Conservation (phyloP, 2,329 filamentous ascomycete species). For the Fusarium papillatum region DNA sequence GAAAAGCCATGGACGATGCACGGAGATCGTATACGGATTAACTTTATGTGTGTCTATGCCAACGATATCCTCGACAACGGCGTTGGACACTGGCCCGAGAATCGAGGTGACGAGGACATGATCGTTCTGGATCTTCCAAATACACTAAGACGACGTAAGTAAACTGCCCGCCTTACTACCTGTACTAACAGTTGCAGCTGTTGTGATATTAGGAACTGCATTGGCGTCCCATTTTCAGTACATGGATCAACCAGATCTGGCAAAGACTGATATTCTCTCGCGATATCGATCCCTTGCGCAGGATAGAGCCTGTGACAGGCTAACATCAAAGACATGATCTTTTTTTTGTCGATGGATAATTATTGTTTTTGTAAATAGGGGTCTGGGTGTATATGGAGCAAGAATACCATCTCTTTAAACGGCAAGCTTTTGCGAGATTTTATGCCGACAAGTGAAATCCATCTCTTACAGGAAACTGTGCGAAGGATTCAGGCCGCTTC, state of each 20-base stretch:
- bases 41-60: conserved; percentile 35
- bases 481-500: background rate
- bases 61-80: conserved; percentile 30
- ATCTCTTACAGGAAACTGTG: background rate
- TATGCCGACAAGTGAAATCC: background rate
- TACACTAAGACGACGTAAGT: conserved; percentile 31
- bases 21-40: conserved; percentile 32
- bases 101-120: conserved; percentile 17
- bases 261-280: conserved; percentile 22
- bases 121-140: conserved; percentile 17
- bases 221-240: conserved; percentile 35
- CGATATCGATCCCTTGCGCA: conserved; percentile 28
- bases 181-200: conserved; percentile 10
- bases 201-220: conserved; percentile 27
- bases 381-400: background rate
- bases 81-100: conserved; percentile 3
- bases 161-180: background rate
- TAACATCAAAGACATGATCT: background rate
- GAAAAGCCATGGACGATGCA: conserved; percentile 34
- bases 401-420: background rate
- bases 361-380: background rate
- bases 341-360: background rate
- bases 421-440: background rate
- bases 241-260: conserved; percentile 14
- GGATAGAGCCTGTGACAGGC: conserved; percentile 20